Conservation (phyloP, 2,329 filamentous ascomycete species). For the Hymenoscyphus albidus region DNA sequence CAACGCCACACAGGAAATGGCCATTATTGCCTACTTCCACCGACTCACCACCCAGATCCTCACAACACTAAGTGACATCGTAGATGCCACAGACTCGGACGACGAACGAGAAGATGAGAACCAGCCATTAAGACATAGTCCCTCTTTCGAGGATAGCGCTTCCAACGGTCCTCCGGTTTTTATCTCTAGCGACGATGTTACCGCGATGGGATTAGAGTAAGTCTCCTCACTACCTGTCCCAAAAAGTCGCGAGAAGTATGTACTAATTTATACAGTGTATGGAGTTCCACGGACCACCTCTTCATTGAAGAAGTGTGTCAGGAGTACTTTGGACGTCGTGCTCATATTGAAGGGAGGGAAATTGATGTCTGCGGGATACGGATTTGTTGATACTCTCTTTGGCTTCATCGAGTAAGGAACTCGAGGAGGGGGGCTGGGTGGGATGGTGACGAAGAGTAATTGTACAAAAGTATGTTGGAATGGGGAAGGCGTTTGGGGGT, state of each 20-base stretch:
- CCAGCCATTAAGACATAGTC: conserved; percentile 48
- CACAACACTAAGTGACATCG: conserved; percentile 56
- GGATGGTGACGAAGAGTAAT: too few relatives aligned
- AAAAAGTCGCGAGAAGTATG: not conserved
- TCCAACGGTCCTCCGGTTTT: conserved; percentile 39
- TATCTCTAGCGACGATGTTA: conserved; percentile 61
- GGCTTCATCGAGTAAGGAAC: not conserved
- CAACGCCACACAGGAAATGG: conserved; percentile 55
- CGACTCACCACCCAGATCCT: conserved; percentile 66
- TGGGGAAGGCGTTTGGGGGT: too few relatives aligned
- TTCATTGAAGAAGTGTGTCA: conserved; percentile 62
- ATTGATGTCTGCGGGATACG: conserved; percentile 71
- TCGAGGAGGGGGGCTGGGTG: too few relatives aligned
- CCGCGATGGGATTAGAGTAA: conserved; percentile 67
- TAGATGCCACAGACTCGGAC: conserved; percentile 43
- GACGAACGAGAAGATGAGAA: conserved; percentile 36
- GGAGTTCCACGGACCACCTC: conserved; percentile 66
- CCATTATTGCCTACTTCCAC: conserved; percentile 78
- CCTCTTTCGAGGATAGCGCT: conserved; percentile 45
- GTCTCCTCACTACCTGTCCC: not conserved
- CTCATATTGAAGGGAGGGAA: conserved; percentile 62
- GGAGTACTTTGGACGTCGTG: conserved; percentile 63
- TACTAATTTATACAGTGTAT: conserved; percentile 41
- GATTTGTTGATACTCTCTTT: conserved; percentile 50
- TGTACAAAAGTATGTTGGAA: too few relatives aligned